A percentile compares a stretch with the other conserved stretches of the same genome.
phyloP scores from a whole-genome alignment of 306 rosid genomes.

The Pterocarpus santalinus region DNA sequence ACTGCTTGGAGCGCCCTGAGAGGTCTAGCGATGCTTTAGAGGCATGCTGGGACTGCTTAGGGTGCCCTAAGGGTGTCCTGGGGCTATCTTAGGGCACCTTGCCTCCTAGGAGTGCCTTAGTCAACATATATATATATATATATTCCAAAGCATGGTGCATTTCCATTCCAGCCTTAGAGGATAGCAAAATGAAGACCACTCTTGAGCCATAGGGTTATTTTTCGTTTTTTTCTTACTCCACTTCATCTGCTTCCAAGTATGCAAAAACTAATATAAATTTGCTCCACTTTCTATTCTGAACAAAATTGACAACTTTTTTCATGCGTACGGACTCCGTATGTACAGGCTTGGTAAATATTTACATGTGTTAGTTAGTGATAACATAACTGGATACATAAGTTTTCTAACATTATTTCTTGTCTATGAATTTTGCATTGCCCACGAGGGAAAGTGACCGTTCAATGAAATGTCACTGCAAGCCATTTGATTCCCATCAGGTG shows the following conservation, averaged over 20 bases:
- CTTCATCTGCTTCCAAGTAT: not conserved
- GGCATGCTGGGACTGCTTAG: no score
- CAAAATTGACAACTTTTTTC: not conserved
- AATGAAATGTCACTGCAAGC: conserved; percentile 19
- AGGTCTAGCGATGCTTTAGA: no score
- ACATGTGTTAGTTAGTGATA: conserved; percentile 29
- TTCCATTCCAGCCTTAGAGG: not conserved
- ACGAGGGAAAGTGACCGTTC: conserved; percentile 6
- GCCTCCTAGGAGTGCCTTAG: no score
- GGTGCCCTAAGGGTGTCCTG: no score
- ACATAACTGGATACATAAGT: conserved; percentile 28
- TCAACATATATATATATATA: no score
- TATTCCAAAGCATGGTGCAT: not conserved
- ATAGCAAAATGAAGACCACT: not conserved
- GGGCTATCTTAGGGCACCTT: no score
- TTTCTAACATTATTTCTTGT: not conserved
- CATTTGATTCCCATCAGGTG: not conserved
- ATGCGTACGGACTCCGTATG: conserved; percentile 1
- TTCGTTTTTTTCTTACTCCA: not conserved
- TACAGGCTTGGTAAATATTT: conserved; percentile 45
- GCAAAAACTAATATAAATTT: not conserved
- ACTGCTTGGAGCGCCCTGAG: no score
- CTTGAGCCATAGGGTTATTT: not conserved
- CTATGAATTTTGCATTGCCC: conserved; percentile 15
- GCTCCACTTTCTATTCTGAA: not conserved